Base-by-base conservation (phyloP, 2,329 filamentous ascomycete species). In the Aspergillus quadrilineatus region DNA sequence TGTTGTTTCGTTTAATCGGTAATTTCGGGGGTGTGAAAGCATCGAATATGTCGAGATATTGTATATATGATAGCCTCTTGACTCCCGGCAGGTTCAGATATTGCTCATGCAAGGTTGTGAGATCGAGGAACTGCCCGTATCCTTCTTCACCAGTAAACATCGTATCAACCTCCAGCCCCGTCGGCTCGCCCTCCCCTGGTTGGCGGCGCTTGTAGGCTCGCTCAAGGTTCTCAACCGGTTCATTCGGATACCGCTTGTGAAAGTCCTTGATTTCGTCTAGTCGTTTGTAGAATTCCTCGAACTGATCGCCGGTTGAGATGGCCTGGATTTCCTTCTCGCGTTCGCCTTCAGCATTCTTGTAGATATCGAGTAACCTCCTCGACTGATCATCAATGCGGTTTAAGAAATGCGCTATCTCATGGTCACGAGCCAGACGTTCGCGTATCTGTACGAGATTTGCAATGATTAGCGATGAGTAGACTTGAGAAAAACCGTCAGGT, bases 81-180 rank as follows among this genome's bases (percentile, higher is more conserved):
- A 92, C 86, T 7, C 89, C 88, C 2, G 91, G 89, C 7, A 99
- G 80, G 69, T 99, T 99, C 58, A 97, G 82, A 70, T 92, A 99
- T 12, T 89, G 82, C 69, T 97, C 93, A 74, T 97, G 92, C 63
- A 87, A 84, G 39, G 81, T 83, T 15, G 89, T 93, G 46, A 99
- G 77, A 73, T 99, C 94, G 67, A 99, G 89, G 75, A 90, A 99
- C 65, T 91, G 89, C 43, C 94, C 94, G 67, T 89, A 97, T 0
- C 88, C 89, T 73, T 99, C 94, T 75, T 99, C 95, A 60, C 94
- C 94, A 0, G 92, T 96, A 74, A 99, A 99, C 79, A 97, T 89
- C 56, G 85, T 86, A 69, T 97, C 93, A 47, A 97, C 87, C 51
- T 92, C 85, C 43, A 84, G 85, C 4, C 83, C 80, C 55, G 84